Evolutionary conservation across 1,284 basidiomycete species (phyloP).

Genomic region (Puccinia horiana): DNA sequence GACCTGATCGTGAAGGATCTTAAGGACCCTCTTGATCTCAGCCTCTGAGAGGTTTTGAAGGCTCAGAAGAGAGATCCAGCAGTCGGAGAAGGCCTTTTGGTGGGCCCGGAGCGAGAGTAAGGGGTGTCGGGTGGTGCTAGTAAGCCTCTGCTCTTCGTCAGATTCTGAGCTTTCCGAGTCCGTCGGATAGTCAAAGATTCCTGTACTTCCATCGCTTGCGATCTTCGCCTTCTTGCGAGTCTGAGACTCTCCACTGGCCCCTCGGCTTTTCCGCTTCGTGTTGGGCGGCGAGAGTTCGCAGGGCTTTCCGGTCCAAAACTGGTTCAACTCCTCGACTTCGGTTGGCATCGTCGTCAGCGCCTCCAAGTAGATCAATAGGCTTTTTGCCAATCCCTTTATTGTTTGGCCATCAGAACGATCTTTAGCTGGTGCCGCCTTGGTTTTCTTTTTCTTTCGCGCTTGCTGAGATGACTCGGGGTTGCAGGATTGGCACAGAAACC

Average conservation of each 20-base stretch:
- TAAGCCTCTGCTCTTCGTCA: constrained; percentile 53
- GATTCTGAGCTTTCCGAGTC: constrained; percentile 57
- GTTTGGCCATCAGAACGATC: constrained; percentile 48
- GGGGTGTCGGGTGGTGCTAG: constrained; percentile 56
- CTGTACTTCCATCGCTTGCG: constrained; percentile 52
- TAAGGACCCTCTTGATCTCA: constrained; percentile 68
- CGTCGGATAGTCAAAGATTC: constrained; percentile 55
- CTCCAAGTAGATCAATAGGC: constrained; percentile 76
- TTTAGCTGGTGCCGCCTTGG: neutral
- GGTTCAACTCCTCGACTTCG: constrained; percentile 71
- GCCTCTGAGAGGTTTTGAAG: constrained; percentile 60
- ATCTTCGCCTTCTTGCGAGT: constrained; percentile 52
- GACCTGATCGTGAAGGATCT: constrained; percentile 78
- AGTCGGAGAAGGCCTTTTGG: constrained; percentile 72
- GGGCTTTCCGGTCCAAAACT: constrained; percentile 76
- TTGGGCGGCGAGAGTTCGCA: neutral
- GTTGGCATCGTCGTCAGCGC: constrained; percentile 80
- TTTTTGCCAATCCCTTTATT: constrained; percentile 61
- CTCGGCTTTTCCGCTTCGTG: constrained; percentile 62
- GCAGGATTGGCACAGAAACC: constrained; percentile 12
- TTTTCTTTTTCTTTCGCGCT: neutral
- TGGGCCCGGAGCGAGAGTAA: constrained; percentile 74
- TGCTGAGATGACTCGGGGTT: neutral
- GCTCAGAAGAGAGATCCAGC: constrained; percentile 74
- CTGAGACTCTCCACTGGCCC: constrained; percentile 47